phyloP scores from a whole-genome alignment of 306 rosid genomes.

The Lathyrus sativus region DNA sequence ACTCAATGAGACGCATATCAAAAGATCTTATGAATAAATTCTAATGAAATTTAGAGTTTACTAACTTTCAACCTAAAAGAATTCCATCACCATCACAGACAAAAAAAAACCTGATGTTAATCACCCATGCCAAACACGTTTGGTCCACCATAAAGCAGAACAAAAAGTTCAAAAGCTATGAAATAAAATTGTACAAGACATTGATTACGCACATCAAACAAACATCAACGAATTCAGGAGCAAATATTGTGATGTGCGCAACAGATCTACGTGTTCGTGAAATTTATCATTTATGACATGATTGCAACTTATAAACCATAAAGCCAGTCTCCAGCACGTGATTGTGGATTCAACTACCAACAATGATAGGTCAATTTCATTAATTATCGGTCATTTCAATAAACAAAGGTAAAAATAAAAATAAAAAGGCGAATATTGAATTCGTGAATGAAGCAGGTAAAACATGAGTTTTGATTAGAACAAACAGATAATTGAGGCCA shows the following conservation, averaged over 20 bases:
- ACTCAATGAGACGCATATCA: constrained; percentile 8
- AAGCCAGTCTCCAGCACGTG: constrained; percentile 19
- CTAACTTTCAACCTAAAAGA: constrained; percentile 4
- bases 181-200: neutral
- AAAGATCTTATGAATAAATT: constrained; percentile 1
- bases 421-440: neutral
- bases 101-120: neutral
- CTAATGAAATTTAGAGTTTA: neutral
- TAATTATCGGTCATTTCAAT: constrained; percentile 10
- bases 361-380: constrained; percentile 1
- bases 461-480: constrained; percentile 6
- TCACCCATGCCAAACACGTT: constrained; percentile 22
- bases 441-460: neutral
- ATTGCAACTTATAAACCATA: constrained; percentile 3
- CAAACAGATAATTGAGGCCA: neutral
- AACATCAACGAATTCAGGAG: neutral
- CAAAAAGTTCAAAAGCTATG: neutral
- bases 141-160: constrained; percentile 15
- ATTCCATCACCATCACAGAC: constrained; percentile 27
- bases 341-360: constrained; percentile 15
- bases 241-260: constrained; percentile 6
- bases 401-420: neutral
- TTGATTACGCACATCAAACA: constrained; percentile 5
- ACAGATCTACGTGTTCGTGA: neutral
- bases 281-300: constrained; percentile 22